These are phyloP conservation scores for Alternaria novae-zelandiae DNA, from an alignment of 2,329 filamentous ascomycete species.

Conservation along the genomic window DNA sequence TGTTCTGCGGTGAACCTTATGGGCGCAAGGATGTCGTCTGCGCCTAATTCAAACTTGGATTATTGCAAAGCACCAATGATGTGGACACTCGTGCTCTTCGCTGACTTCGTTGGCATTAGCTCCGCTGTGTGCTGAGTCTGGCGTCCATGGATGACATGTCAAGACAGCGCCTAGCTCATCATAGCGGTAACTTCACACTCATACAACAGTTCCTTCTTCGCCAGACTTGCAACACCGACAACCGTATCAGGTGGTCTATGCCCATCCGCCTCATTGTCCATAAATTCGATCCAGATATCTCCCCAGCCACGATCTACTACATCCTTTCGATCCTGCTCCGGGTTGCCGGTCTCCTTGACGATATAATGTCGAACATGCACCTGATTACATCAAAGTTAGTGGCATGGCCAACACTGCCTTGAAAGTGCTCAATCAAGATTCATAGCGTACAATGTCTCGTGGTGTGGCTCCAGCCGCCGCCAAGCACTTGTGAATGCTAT, in stretches of 20 bases:
- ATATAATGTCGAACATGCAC: conserved; percentile 46
- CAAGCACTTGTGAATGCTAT: conserved; percentile 33
- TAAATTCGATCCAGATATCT: conserved; percentile 44
- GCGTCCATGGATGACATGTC: neutral
- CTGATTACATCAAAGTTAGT: conserved; percentile 2
- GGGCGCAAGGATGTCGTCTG: neutral
- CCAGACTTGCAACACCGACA: conserved; percentile 43
- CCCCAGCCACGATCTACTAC: conserved; percentile 42
- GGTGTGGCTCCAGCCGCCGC: conserved; percentile 41
- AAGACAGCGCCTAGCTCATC: conserved; percentile 8
- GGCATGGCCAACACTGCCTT: neutral
- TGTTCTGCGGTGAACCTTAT: neutral
- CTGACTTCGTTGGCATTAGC: neutral
- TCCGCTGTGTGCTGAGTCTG: neutral
- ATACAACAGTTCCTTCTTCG: conserved; percentile 39
- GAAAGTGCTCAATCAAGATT: neutral
- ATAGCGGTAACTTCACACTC: conserved; percentile 45
- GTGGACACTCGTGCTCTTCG: conserved; percentile 7
- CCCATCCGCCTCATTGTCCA: conserved; percentile 41
- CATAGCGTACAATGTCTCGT: conserved; percentile 33
- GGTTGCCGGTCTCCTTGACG: conserved; percentile 41
- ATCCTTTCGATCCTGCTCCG: conserved; percentile 27
- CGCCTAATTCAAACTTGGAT: conserved; percentile 11
- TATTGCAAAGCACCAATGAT: conserved; percentile 11
- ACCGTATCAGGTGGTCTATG: conserved; percentile 48